Evolutionary conservation across 1,284 basidiomycete species (phyloP).

Genomic region (Cutaneotrichosporon sp.): DNA sequence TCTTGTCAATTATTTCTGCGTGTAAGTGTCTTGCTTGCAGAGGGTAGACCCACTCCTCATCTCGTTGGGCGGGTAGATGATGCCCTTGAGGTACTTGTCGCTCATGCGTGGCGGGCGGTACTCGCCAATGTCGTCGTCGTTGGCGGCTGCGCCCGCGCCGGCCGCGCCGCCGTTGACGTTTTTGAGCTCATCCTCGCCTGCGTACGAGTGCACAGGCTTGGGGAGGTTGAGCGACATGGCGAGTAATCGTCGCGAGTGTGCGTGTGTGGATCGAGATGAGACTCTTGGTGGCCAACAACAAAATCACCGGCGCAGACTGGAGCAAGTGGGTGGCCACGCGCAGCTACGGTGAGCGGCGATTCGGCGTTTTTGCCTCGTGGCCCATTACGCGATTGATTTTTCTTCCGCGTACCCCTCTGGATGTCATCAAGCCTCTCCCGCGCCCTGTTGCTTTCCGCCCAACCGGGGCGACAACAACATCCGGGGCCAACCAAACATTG

Average conservation of each 20-base stretch:
- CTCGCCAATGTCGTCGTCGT: slow-evolving; percentile 26
- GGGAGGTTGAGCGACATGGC: slow-evolving; percentile 43
- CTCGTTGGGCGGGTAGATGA: slow-evolving; percentile 87
- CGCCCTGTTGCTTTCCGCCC: too few species aligned
- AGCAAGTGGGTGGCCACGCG: too few species aligned
- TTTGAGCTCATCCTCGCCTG: slow-evolving; percentile 42
- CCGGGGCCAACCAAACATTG: slow-evolving; percentile 5
- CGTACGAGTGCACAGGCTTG: slow-evolving; percentile 44
- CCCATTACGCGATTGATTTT: too few species aligned
- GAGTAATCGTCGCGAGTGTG: too few species aligned
- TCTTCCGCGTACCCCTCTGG: too few species aligned
- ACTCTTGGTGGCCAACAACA: too few species aligned
- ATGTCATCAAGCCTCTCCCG: too few species aligned
- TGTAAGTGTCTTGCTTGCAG: slow-evolving; percentile 8
- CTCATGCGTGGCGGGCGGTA: slow-evolving; percentile 47
- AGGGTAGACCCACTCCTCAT: slow-evolving; percentile 66
- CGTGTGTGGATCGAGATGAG: too few species aligned
- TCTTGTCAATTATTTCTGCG: slow-evolving; percentile 89
- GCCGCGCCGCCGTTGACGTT: slow-evolving; percentile 18
- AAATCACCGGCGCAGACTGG: too few species aligned
- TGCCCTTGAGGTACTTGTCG: slow-evolving; percentile 67
- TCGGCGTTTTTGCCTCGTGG: too few species aligned
- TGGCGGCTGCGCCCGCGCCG: slow-evolving; percentile 13
- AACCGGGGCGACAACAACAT: slow-evolving; percentile 5
- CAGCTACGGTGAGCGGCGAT: too few species aligned